Percentiles rank a stretch among this genome's conserved stretches.
Evolutionary conservation across 2,329 filamentous ascomycete species (phyloP).

Genomic region (Xylariaceae sp.): DNA sequence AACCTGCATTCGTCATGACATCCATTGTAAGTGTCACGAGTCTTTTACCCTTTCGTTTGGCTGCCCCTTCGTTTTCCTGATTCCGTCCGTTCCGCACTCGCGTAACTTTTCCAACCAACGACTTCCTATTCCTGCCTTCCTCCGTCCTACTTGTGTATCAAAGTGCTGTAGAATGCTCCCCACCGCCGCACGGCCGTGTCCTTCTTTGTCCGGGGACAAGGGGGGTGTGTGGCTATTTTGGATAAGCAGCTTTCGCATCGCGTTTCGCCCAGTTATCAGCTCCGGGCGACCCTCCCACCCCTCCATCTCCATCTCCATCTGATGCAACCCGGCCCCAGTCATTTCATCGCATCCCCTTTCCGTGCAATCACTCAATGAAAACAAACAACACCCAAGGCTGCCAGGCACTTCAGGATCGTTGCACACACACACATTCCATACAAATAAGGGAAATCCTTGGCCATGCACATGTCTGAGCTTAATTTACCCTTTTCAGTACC

Average conservation of each 20-base stretch:
- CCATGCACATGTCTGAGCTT: constrained; percentile 8
- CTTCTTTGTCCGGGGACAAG: background rate
- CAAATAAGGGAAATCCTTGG: constrained; percentile 8
- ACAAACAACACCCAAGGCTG: too few relatives aligned
- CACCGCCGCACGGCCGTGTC: background rate
- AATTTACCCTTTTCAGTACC: constrained; percentile 1
- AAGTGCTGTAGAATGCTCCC: background rate
- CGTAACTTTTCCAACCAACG: constrained; percentile 5
- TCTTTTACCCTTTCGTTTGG: constrained; percentile 4
- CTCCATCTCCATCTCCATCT: background rate
- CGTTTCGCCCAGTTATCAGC: background rate
- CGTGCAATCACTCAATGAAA: constrained; percentile 6
- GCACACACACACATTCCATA: constrained; percentile 9
- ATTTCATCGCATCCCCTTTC: background rate
- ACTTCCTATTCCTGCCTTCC: background rate
- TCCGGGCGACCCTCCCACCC: background rate
- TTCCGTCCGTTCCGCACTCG: constrained; percentile 14
- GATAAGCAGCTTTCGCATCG: background rate
- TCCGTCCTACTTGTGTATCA: too few relatives aligned
- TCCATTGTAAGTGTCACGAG: constrained; percentile 30
- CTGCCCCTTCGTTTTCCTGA: constrained; percentile 12
- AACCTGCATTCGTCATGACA: constrained; percentile 27
- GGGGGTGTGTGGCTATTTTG: background rate
- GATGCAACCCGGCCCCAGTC: too few relatives aligned
- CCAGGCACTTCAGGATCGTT: too few relatives aligned